A percentile compares a stretch with the other conserved stretches of the same genome.
Conservation (phyloP, 2,329 filamentous ascomycete species). For the Penicillium nordicum region DNA sequence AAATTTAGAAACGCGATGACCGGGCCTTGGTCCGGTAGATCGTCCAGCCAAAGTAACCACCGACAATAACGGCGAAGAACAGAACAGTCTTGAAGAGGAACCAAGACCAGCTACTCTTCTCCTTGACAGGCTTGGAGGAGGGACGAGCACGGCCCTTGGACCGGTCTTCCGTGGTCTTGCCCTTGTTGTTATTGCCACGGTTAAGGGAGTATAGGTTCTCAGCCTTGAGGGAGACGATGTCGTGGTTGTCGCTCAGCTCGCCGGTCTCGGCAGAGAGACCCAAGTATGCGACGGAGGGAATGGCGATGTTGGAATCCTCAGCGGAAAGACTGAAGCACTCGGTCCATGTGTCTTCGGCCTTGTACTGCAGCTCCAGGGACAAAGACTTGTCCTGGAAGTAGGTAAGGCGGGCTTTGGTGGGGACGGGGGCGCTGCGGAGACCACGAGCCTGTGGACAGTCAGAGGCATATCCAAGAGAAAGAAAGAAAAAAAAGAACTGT, state of each 20-base stretch:
- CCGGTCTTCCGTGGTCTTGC: slow-evolving; percentile 24
- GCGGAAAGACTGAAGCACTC: slow-evolving; percentile 73
- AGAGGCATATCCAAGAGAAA: not conserved
- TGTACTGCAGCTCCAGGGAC: slow-evolving; percentile 91
- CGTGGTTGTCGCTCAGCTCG: slow-evolving; percentile 95
- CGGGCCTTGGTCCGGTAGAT: slow-evolving; percentile 66
- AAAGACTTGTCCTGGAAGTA: slow-evolving; percentile 96
- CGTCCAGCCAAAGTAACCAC: slow-evolving; percentile 81
- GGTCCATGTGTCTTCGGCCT: slow-evolving; percentile 81
- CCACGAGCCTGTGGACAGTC: slow-evolving; percentile 62
- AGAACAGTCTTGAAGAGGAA: slow-evolving; percentile 79
- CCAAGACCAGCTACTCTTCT: slow-evolving; percentile 59
- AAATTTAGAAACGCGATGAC: slow-evolving; percentile 36
- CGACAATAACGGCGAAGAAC: slow-evolving; percentile 66
- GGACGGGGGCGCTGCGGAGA: slow-evolving; percentile 72
- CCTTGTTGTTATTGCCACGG: slow-evolving; percentile 41
- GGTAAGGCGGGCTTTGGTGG: slow-evolving; percentile 82
- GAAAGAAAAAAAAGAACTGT: not conserved
- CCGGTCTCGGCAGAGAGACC: slow-evolving; percentile 76
- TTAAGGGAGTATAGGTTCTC: slow-evolving; percentile 71
- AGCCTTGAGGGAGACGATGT: slow-evolving; percentile 82
- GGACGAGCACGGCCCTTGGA: slow-evolving; percentile 21
- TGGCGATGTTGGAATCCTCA: slow-evolving; percentile 64
- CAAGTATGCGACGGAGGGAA: slow-evolving; percentile 68
- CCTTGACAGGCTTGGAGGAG: slow-evolving; percentile 18